Percentiles rank a stretch among this genome's conserved stretches.
These are phyloP conservation scores for Alternaria ventricosa DNA, from an alignment of 2,329 filamentous ascomycete genomes.

Conservation along the genomic window DNA sequence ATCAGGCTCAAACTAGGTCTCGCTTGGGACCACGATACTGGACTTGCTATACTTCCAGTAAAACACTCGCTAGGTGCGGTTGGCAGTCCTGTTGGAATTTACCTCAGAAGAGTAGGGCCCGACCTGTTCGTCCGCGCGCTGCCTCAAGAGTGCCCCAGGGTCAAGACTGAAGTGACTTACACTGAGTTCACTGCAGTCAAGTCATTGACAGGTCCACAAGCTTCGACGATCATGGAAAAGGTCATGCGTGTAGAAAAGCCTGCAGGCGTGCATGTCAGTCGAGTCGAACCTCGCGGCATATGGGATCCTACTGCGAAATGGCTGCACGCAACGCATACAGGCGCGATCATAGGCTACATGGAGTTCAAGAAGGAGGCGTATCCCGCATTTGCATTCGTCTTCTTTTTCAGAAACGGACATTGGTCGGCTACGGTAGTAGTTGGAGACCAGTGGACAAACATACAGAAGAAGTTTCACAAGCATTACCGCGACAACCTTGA, in stretches of 20 bases:
- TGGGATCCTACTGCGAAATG: background rate
- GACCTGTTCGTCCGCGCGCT: constrained; percentile 7
- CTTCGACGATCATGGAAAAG: background rate
- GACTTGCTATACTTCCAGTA: constrained; percentile 10
- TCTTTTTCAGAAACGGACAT: constrained; percentile 7
- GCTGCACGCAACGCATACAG: constrained; percentile 4
- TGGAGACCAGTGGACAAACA: background rate
- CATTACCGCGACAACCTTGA: constrained; percentile 1
- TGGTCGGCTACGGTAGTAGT: constrained; percentile 3
- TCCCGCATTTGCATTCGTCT: constrained; percentile 1
- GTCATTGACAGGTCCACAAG: background rate
- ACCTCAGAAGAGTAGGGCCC: constrained; percentile 4
- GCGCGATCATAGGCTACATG: constrained; percentile 9
- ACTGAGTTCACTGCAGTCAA: constrained; percentile 6
- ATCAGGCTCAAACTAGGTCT: constrained; percentile 7
- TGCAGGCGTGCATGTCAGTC: background rate
- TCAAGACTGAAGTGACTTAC: background rate
- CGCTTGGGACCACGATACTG: constrained; percentile 6
- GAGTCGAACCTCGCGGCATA: constrained; percentile 4
- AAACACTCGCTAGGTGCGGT: constrained; percentile 4
- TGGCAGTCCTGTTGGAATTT: constrained; percentile 1
- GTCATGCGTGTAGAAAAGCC: background rate
- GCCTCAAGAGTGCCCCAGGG: background rate
- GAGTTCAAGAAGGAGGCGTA: background rate
- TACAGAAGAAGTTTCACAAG: constrained; percentile 5